Conservation (phyloP, 306 rosid genomes). For the Vigna nakashimae region DNA sequence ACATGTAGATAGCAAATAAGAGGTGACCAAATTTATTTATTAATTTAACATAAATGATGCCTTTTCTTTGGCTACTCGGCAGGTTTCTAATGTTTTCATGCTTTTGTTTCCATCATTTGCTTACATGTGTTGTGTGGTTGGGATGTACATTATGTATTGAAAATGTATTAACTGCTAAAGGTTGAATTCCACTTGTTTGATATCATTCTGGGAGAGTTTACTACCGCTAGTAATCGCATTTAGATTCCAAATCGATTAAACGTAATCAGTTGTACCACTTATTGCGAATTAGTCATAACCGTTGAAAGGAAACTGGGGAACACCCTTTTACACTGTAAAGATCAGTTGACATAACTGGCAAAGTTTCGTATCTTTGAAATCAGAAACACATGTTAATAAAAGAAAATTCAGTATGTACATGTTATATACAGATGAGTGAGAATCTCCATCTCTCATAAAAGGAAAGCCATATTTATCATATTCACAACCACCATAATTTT, state of each 20-base stretch:
- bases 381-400: background rate
- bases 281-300: background rate
- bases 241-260: background rate
- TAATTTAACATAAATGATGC: background rate
- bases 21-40: conserved; percentile 12
- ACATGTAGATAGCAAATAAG: background rate
- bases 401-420: conserved; percentile 26
- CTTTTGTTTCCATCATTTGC: background rate
- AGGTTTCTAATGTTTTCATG: background rate
- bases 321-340: background rate
- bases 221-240: background rate
- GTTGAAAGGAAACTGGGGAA: background rate
- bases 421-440: conserved; percentile 31
- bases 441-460: background rate
- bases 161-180: conserved; percentile 24
- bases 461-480: background rate
- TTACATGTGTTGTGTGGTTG: conserved; percentile 19
- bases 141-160: conserved; percentile 22
- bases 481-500: conserved; percentile 32
- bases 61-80: background rate
- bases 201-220: background rate
- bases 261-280: background rate
- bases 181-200: background rate
- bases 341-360: background rate
- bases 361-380: background rate